Evolutionary conservation across 2,329 filamentous ascomycete species (phyloP).

Genomic region (Elsinoe necatrix): DNA sequence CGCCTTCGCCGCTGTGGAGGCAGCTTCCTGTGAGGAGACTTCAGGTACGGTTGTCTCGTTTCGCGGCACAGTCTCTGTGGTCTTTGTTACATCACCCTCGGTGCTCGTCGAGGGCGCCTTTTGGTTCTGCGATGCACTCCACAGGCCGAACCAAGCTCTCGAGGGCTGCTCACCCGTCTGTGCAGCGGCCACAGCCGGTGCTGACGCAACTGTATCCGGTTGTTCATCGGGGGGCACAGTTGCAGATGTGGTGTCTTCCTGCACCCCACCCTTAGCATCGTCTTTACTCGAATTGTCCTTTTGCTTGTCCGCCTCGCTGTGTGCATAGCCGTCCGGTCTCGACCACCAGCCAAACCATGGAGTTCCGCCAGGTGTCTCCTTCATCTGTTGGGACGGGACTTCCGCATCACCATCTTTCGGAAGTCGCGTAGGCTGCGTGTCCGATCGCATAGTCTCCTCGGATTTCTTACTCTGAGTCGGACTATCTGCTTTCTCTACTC

Average conservation of each 20-base stretch:
- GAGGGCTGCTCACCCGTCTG: slow-evolving; percentile 19
- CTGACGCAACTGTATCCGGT: background rate
- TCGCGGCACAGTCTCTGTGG: background rate
- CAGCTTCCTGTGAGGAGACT: background rate
- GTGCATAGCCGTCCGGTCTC: slow-evolving; percentile 38
- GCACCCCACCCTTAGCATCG: background rate
- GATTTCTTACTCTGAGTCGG: slow-evolving; percentile 8
- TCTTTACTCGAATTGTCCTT: slow-evolving; percentile 24
- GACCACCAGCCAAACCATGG: slow-evolving; percentile 45
- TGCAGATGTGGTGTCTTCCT: background rate
- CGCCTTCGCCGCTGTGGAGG: background rate
- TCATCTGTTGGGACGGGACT: slow-evolving; percentile 14
- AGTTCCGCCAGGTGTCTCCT: slow-evolving; percentile 22
- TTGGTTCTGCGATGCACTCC: slow-evolving; percentile 41
- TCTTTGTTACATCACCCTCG: slow-evolving; percentile 15
- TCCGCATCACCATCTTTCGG: slow-evolving; percentile 14
- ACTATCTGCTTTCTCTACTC: slow-evolving; percentile 1
- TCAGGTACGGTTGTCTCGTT: background rate
- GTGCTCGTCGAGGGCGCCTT: slow-evolving; percentile 16
- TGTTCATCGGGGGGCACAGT: background rate
- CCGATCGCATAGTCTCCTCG: slow-evolving; percentile 1
- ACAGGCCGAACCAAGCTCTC: slow-evolving; percentile 42
- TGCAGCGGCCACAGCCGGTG: slow-evolving; percentile 16
- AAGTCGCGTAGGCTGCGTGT: slow-evolving; percentile 14
- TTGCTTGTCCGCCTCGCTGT: slow-evolving; percentile 28